phyloP scores from a whole-genome alignment of 768 basidiomycete species.

The Lentinula edodes region DNA sequence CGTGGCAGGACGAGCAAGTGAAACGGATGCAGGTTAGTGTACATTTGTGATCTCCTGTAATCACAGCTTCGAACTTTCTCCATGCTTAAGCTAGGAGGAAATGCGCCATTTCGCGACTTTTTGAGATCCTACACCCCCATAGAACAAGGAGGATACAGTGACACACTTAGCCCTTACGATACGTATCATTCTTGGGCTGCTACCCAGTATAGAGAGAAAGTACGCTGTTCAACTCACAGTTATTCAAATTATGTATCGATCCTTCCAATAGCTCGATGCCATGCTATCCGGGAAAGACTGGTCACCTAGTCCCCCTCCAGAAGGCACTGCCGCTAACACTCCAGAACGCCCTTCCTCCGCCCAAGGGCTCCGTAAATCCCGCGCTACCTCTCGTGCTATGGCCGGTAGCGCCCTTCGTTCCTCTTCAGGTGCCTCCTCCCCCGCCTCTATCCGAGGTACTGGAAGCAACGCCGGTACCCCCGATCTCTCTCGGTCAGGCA shows the following conservation, averaged over 20 bases:
- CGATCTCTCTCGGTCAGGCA: slow-evolving; percentile 22
- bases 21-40: slow-evolving; percentile 78
- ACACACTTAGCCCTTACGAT: slow-evolving; percentile 57
- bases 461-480: slow-evolving; percentile 40
- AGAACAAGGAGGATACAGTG: slow-evolving; percentile 65
- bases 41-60: background rate
- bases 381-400: slow-evolving; percentile 57
- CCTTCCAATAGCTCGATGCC: slow-evolving; percentile 63
- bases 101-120: slow-evolving; percentile 76
- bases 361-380: slow-evolving; percentile 84
- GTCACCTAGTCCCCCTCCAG: slow-evolving; percentile 70
- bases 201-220: slow-evolving; percentile 92
- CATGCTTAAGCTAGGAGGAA: slow-evolving; percentile 72
- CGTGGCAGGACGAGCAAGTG: slow-evolving; percentile 88
- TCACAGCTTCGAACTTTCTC: slow-evolving; percentile 3
- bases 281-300: slow-evolving; percentile 70
- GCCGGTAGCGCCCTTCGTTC: slow-evolving; percentile 42
- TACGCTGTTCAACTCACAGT: slow-evolving; percentile 20
- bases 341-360: slow-evolving; percentile 66
- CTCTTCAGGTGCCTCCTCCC: slow-evolving; percentile 43
- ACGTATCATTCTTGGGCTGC: slow-evolving; percentile 95
- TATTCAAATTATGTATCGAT: slow-evolving; percentile 9
- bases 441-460: slow-evolving; percentile 35
- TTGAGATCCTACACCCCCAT: slow-evolving; percentile 62
- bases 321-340: slow-evolving; percentile 27